Percentiles rank a stretch among this genome's conserved stretches.
phyloP scores from a whole-genome alignment of 805 yeast genomes.

The Pichia californica region DNA sequence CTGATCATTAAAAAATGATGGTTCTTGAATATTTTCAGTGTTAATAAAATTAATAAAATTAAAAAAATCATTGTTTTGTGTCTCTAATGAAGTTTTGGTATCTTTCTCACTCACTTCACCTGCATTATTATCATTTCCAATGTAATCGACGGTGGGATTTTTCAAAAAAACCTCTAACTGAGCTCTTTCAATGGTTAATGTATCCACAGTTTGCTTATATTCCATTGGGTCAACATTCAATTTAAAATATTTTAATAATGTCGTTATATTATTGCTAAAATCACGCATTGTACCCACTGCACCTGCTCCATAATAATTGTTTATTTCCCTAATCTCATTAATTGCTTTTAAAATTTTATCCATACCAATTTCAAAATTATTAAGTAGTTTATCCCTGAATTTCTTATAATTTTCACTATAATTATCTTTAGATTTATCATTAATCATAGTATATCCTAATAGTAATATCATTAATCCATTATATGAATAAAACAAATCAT shows the following conservation, averaged over 20 bases:
- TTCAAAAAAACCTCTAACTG: background rate
- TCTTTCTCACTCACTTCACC: no score
- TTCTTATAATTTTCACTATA: slow-evolving; percentile 5
- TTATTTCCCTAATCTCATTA: slow-evolving; percentile 13
- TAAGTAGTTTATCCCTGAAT: slow-evolving; percentile 7
- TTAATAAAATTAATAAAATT: slow-evolving; percentile 1
- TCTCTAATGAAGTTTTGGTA: no score
- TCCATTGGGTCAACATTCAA: background rate
- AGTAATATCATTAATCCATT: slow-evolving; percentile 30
- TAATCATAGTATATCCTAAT: slow-evolving; percentile 25
- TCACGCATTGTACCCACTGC: slow-evolving; percentile 27
- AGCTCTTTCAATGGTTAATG: background rate
- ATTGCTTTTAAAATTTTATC: slow-evolving; percentile 12
- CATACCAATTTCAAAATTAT: slow-evolving; percentile 8
- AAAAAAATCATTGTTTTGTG: background rate
- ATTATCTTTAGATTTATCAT: slow-evolving; percentile 8
- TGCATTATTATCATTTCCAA: no score
- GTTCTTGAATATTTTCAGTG: background rate
- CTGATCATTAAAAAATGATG: background rate
- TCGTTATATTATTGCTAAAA: slow-evolving; percentile 27
- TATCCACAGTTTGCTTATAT: background rate
- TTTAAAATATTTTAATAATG: slow-evolving; percentile 18
- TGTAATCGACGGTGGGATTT: no score
- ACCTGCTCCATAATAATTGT: slow-evolving; percentile 10
- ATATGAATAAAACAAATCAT: slow-evolving; percentile 33